These are phyloP conservation scores for Claviceps sp. DNA, from an alignment of 2,329 filamentous ascomycete species.

Conservation along the genomic window DNA sequence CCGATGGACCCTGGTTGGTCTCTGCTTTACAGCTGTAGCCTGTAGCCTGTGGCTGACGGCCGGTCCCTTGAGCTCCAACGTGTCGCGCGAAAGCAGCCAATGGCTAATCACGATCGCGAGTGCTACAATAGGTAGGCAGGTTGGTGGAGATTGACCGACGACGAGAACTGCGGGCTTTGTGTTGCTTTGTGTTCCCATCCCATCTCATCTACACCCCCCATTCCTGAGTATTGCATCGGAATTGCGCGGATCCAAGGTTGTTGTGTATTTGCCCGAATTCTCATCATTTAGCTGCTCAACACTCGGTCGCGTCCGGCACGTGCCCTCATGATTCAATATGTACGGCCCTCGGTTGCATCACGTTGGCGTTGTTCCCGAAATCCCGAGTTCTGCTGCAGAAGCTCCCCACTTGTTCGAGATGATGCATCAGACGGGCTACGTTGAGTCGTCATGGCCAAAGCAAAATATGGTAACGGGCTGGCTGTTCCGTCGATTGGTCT, in stretches of 20 bases:
- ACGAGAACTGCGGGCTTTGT: background rate
- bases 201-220: background rate
- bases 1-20: background rate
- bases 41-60: background rate
- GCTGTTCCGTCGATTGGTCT: background rate
- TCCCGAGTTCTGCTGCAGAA: background rate
- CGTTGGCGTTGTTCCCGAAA: background rate
- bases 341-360: constrained; percentile 3
- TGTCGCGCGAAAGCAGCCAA: background rate
- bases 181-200: background rate
- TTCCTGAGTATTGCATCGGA: background rate
- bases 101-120: background rate
- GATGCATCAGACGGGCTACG: background rate
- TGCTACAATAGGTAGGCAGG: constrained; percentile 1
- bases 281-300: background rate
- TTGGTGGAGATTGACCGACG: background rate
- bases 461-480: too few species aligned
- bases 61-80: too few species aligned
- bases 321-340: constrained; percentile 2
- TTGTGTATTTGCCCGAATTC: background rate
- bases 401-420: constrained; percentile 1
- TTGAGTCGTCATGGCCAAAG: background rate
- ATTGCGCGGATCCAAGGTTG: background rate
- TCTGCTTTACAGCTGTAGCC: background rate
- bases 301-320: background rate